Evolutionary conservation across 176 grass and related monocot genomes (phyloP), one percentile per base, ranked within the genome.

Genomic region (Eleusine coracana): DNA sequence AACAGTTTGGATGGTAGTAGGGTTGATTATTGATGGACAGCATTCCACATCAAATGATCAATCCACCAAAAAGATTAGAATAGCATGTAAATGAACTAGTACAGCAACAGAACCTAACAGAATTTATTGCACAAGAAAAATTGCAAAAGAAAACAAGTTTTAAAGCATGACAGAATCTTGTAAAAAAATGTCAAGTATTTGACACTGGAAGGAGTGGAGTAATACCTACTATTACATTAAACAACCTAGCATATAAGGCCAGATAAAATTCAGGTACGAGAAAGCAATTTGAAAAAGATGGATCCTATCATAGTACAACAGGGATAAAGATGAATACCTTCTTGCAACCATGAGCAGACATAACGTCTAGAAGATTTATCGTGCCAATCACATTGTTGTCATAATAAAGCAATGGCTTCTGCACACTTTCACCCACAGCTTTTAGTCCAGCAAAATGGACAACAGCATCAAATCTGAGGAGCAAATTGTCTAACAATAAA

Each of bases 321-420:
- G 34, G 29, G 7, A 40, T 51, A 76, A 77, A 37, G 46, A 74
- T 67, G 45, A 41, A 44, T 86, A 95, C 94, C 94, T 97, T 97
- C 79, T 93, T 97, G 75, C 94, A 97, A 71, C 91, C 87, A 49
- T 91, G 83, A 49, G 86, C 81, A 80, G 86, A 90, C 94, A 97
- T 97, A 79, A 93, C 89, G 84, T 97, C 94, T 74, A 97, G 81
- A 89, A 97, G 94, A 91, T 84, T 87, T 80, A 93, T 86, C 8
- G 94, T 93, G 21, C 94, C 89, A 70, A 88, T 82, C 21, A 97
- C 83, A 74, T 97, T 97, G 74, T 93, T 97, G 71, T 97, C 60
- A 77, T 93, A 97, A 88, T 97, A 97, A 83, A 97, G 89, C 85
- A 97, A 88, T 64, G 94, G 94, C 40, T 97, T 97, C 55, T 90